phyloP scores from a whole-genome alignment of 2,329 filamentous ascomycete genomes.

The Trichoderma harzianum region DNA sequence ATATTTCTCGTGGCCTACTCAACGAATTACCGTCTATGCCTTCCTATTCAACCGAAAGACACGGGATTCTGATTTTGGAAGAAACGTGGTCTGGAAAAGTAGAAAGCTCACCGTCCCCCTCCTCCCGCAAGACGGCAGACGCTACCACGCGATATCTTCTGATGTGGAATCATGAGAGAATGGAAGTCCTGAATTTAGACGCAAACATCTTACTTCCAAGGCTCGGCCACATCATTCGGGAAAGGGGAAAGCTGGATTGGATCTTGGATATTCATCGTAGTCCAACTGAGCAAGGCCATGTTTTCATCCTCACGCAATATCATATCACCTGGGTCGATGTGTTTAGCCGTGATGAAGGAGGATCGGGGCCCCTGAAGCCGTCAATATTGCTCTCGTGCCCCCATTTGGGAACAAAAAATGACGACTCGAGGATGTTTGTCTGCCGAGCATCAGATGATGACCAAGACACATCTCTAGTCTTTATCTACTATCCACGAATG shows the following conservation, averaged over 20 bases:
- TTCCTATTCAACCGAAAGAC: conserved; percentile 33
- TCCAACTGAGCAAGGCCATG: conserved; percentile 43
- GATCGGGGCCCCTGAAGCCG: conserved; percentile 21
- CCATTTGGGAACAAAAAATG: conserved; percentile 28
- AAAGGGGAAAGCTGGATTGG: conserved; percentile 30
- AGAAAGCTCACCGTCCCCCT: conserved; percentile 21
- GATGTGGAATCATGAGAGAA: conserved; percentile 36
- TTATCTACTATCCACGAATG: conserved; percentile 32
- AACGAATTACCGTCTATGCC: conserved; percentile 31
- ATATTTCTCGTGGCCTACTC: conserved; percentile 40
- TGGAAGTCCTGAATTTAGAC: conserved; percentile 38
- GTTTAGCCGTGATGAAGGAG: conserved; percentile 20
- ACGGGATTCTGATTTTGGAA: conserved; percentile 45
- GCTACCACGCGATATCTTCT: conserved; percentile 27
- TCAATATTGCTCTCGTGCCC: conserved; percentile 29
- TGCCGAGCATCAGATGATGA: conserved; percentile 26
- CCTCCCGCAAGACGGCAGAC: conserved; percentile 4
- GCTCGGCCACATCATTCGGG: conserved; percentile 27
- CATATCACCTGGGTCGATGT: conserved; percentile 50
- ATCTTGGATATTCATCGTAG: conserved; percentile 57
- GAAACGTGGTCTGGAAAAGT: conserved; percentile 23
- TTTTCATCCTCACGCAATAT: conserved; percentile 57
- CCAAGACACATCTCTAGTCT: conserved; percentile 29
- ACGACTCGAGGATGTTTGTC: conserved; percentile 30
- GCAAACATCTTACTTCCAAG: conserved; percentile 29